Conservation (phyloP, 2,329 filamentous ascomycete species). For the Pseudocercospora musae region DNA sequence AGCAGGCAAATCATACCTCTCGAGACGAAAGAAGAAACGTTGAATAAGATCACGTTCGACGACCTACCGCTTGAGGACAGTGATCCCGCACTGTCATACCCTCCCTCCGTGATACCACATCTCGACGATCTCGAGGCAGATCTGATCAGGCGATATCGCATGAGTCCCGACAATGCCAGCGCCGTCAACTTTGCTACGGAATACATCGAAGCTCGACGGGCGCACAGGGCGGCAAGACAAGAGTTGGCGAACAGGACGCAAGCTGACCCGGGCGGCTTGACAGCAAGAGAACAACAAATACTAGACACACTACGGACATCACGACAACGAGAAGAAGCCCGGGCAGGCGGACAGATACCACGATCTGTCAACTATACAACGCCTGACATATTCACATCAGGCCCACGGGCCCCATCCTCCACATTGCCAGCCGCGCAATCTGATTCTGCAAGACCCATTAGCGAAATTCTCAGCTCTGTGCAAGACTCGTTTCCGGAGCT, state of each 20-base stretch:
- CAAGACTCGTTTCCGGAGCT: slow-evolving; percentile 31
- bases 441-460: slow-evolving; percentile 22
- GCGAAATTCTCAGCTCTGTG: slow-evolving; percentile 27
- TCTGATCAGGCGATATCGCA: slow-evolving; percentile 43
- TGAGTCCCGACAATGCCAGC: slow-evolving; percentile 38
- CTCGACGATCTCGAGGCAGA: slow-evolving; percentile 49
- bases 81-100: slow-evolving; percentile 1
- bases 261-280: slow-evolving; percentile 47
- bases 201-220: slow-evolving; percentile 42
- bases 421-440: slow-evolving; percentile 14
- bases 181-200: slow-evolving; percentile 42
- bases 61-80: slow-evolving; percentile 39
- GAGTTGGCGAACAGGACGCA: slow-evolving; percentile 29
- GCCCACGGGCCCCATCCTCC: slow-evolving; percentile 11
- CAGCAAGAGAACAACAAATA: slow-evolving; percentile 45
- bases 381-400: slow-evolving; percentile 29
- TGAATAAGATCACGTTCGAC: slow-evolving; percentile 49
- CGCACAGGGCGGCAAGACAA: slow-evolving; percentile 33
- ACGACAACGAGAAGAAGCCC: slow-evolving; percentile 42
- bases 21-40: slow-evolving; percentile 54
- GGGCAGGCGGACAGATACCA: slow-evolving; percentile 36
- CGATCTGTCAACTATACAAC: slow-evolving; percentile 45
- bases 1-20: slow-evolving; percentile 67
- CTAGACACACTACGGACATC: slow-evolving; percentile 45
- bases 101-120: slow-evolving; percentile 12